Percentiles rank a stretch among this genome's conserved stretches.
Evolutionary conservation across 2,329 filamentous ascomycete species (phyloP).

Genomic region (Aspergillus ochraceoroseus): DNA sequence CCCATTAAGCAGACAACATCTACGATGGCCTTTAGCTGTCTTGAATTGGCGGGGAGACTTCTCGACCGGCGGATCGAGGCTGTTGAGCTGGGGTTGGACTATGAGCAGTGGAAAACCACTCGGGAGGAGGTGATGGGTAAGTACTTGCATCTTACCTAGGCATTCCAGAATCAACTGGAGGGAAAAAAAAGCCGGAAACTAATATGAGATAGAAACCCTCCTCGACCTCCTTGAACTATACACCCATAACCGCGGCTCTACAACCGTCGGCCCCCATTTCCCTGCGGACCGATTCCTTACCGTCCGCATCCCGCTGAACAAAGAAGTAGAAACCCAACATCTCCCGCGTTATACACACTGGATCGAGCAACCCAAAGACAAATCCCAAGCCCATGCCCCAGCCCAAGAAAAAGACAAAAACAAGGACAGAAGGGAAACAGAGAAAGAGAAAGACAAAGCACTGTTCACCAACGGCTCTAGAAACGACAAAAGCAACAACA

Average conservation of each 20-base stretch:
- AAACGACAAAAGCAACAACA: constrained; percentile 13
- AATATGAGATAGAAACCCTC: constrained; percentile 60
- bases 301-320: constrained; percentile 80
- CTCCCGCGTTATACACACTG: constrained; percentile 61
- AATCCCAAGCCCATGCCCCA: constrained; percentile 12
- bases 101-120: constrained; percentile 46
- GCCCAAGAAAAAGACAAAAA: too few species aligned
- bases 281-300: constrained; percentile 75
- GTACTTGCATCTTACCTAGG: constrained; percentile 39
- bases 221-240: constrained; percentile 90
- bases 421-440: too few species aligned
- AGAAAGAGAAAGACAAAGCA: too few species aligned
- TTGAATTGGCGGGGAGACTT: constrained; percentile 74
- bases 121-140: constrained; percentile 48
- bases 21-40: constrained; percentile 75
- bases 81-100: constrained; percentile 48
- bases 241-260: constrained; percentile 71
- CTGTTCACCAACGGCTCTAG: constrained; percentile 20
- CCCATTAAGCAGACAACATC: constrained; percentile 83
- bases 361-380: constrained; percentile 31
- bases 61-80: constrained; percentile 52
- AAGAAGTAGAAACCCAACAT: constrained; percentile 63
- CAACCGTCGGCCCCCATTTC: constrained; percentile 67
- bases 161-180: constrained; percentile 31
- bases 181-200: constrained; percentile 24